Conservation (phyloP, 2,329 filamentous ascomycete genomes). For the Arthrinium puccinioides region DNA sequence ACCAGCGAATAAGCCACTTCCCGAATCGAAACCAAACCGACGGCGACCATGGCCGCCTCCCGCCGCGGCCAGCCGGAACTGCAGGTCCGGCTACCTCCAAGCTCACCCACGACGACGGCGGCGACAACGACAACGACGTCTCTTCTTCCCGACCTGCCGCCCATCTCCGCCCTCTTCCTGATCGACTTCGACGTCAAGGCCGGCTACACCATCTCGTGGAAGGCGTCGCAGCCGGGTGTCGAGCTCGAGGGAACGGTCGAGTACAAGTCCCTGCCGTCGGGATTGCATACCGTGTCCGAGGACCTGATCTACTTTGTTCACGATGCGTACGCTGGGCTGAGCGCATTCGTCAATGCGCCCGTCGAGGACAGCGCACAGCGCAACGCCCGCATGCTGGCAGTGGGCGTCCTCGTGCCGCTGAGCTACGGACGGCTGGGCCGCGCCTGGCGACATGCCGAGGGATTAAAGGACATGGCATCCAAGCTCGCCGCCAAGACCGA, state of each 20-base stretch:
- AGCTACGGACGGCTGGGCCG: slow-evolving; percentile 80
- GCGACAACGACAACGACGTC: slow-evolving; percentile 19
- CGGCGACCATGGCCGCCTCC: slow-evolving; percentile 21
- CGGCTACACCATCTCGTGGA: slow-evolving; percentile 88
- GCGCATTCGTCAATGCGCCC: slow-evolving; percentile 80
- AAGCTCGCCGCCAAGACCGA: slow-evolving; percentile 58
- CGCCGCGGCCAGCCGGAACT: slow-evolving; percentile 25
- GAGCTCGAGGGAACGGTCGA: slow-evolving; percentile 82
- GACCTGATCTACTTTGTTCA: slow-evolving; percentile 96
- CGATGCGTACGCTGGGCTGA: slow-evolving; percentile 74
- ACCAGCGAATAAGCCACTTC: too few species aligned
- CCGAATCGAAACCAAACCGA: neutral
- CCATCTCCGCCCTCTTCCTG: slow-evolving; percentile 74
- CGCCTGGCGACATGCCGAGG: slow-evolving; percentile 80
- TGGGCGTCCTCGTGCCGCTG: slow-evolving; percentile 80
- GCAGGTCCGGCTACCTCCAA: slow-evolving; percentile 21
- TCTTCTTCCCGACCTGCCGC: slow-evolving; percentile 40
- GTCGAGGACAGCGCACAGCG: slow-evolving; percentile 70
- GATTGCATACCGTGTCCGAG: slow-evolving; percentile 78
- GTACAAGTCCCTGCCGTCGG: slow-evolving; percentile 93
- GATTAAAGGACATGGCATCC: slow-evolving; percentile 64
- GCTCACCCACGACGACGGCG: slow-evolving; percentile 9
- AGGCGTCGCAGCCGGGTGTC: slow-evolving; percentile 62
- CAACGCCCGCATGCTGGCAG: slow-evolving; percentile 87
- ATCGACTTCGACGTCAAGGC: slow-evolving; percentile 91